Base-by-base conservation (phyloP, 129 eudicot species). In the Chrysanthemum lavandulifolium region DNA sequence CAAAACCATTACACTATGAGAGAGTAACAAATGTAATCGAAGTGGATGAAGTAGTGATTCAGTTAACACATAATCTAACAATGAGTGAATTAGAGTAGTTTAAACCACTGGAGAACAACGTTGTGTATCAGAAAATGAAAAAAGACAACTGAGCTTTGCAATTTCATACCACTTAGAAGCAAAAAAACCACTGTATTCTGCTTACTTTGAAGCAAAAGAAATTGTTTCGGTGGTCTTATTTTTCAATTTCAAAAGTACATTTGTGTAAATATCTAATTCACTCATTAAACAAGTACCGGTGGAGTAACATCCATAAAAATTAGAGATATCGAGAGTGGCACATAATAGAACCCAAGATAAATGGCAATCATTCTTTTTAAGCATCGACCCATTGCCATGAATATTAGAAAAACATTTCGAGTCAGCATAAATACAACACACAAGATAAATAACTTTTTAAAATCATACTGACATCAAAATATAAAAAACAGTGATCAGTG, bases 351-450 rank as follows among this genome's bases (percentile, higher is more conserved):
- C 25, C 11, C 16, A 7, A 64, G 1, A 21, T 18, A 11, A 54
- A 3, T 29, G 12, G 14, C 40, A 75, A 53, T 6, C 14, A 54
- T 43, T 54, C 45, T n/a, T 45, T 56, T 75, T 48, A 64, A 55
- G 67, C 66, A 66, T 55, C 21, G 19, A 73, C 73, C 72, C 5
- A 56, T 48, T 67, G 66, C 40, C 65, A 65, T 21, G 16, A 74
- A 19, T 62, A 49, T 31, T 53, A 63, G 23, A 51, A 27, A 13
- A 33, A 61, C 40, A 53, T 64, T 63, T 29, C 54, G 65, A 63
- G 33, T 27, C 71, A 15, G 63, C 47, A 23, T 13, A 15, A 51
- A 50, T 62, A 69, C 51, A 36, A 54, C 18, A 13, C 18, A 33
- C 43, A 63, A 2, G 36, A 52, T 25, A 53, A 8, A 40, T 43